Evolutionary conservation across 1,284 basidiomycete species (phyloP).

Genomic region (Nidula niveotomentosa): DNA sequence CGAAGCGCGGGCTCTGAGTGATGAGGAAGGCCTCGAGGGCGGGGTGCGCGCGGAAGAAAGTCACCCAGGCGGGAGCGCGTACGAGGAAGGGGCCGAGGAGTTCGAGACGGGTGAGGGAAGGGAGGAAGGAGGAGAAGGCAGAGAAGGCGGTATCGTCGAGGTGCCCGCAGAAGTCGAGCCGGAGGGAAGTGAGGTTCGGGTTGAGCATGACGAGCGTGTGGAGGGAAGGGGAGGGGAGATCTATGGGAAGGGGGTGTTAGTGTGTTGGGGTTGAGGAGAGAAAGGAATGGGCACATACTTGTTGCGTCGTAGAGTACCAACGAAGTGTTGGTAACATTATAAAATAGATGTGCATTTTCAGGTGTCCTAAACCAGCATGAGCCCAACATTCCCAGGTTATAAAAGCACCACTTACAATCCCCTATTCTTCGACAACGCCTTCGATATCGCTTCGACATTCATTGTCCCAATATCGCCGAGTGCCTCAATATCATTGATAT

Average conservation of each 20-base stretch:
- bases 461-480: slow-evolving; percentile 83
- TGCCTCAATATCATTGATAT: slow-evolving; percentile 90
- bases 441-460: slow-evolving; percentile 83
- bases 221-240: slow-evolving; percentile 67
- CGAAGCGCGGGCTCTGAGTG: slow-evolving; percentile 87
- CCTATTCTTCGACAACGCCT: slow-evolving; percentile 85
- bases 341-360: slow-evolving; percentile 83
- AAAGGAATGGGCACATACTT: slow-evolving; percentile 49
- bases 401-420: slow-evolving; percentile 61
- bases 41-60: slow-evolving; percentile 69
- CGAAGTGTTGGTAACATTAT: slow-evolving; percentile 67
- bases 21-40: slow-evolving; percentile 75
- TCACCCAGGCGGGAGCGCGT: slow-evolving; percentile 72
- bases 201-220: slow-evolving; percentile 75
- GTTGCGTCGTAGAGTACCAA: slow-evolving; percentile 91
- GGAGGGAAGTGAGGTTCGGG: slow-evolving; percentile 74
- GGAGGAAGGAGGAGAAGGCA: slow-evolving; percentile 66
- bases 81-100: slow-evolving; percentile 92
- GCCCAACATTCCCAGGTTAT: not conserved
- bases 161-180: slow-evolving; percentile 88
- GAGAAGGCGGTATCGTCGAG: slow-evolving; percentile 71
- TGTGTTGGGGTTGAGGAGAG: slow-evolving; percentile 1
- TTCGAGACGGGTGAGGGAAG: slow-evolving; percentile 69
- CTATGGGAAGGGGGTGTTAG: slow-evolving; percentile 33
- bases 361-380: slow-evolving; percentile 47